Conservation (phyloP, 129 eudicot species). For the Artemisia tridentata region DNA sequence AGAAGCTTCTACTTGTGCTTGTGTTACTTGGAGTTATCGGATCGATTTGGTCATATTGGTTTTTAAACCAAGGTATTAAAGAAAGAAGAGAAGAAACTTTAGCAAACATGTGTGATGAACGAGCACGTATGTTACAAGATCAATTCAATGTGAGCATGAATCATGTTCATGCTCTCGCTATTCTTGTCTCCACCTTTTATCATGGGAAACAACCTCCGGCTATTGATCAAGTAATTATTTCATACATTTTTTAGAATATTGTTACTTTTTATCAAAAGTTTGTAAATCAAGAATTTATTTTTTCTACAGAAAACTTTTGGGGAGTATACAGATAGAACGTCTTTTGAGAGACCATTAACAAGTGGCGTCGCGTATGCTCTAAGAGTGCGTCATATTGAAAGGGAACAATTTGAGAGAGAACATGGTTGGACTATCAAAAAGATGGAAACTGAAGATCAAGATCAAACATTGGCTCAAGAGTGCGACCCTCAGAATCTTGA, state of each 20-base stretch:
- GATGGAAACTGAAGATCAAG: constrained; percentile 86
- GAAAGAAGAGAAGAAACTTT: constrained; percentile 67
- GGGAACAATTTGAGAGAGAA: constrained; percentile 72
- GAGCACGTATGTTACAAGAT: constrained; percentile 95
- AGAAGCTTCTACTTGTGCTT: constrained; percentile 45
- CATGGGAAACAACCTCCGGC: constrained; percentile 87
- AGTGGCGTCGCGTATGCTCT: constrained; percentile 97
- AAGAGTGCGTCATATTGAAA: constrained; percentile 67
- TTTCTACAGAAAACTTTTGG: constrained; percentile 71
- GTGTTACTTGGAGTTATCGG: constrained; percentile 41
- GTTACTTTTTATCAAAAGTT: constrained; percentile 5
- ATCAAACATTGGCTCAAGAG: constrained; percentile 78
- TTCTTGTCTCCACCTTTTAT: constrained; percentile 83
- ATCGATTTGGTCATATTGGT: constrained; percentile 53
- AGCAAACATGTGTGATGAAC: constrained; percentile 87
- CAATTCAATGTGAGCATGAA: constrained; percentile 97
- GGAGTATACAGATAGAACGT: constrained; percentile 80
- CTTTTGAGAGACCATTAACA: constrained; percentile 93
- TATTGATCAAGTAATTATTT: constrained; percentile 64
- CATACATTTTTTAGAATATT: constrained; percentile 4
- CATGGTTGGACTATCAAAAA: constrained; percentile 92
- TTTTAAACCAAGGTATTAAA: constrained; percentile 39
- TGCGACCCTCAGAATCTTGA: constrained; percentile 59
- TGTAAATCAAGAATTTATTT: constrained; percentile 2
- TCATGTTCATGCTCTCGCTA: constrained; percentile 86